Base-by-base conservation (phyloP, 2,329 filamentous ascomycete genomes). In the Stemphylium lycopersici region DNA sequence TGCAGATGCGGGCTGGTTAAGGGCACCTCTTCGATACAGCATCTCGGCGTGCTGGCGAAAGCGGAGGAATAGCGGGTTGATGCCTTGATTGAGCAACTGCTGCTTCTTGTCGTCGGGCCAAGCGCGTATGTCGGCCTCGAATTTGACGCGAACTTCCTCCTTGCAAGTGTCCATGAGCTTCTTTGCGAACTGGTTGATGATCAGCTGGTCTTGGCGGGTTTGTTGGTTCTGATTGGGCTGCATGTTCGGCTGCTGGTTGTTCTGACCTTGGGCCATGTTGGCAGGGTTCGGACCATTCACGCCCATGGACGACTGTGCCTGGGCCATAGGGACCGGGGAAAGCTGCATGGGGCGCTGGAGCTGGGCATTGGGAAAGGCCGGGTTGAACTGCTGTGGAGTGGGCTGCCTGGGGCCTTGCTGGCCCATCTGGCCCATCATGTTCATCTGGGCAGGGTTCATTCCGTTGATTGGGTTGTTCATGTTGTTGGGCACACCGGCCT, bases 261-360 rank as follows among this genome's bases (percentile, higher is more conserved):
- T 65, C 39, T 70, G 71, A 6, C 55, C 63, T 45, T 71, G 71
- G 36, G 40, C 18, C 46, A 51, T 55, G 22, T 55, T 55, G 46
- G 41, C 13, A 13, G 52, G 52, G 48, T 68, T 66, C 13, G 62
- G 59, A 11, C 55, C 59, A 46, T 74, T 72, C 43, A 70, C 67
- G 16, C 71, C 69, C 68, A 74, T 73, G 8, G 63, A 61, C 2
- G 71, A 67, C 13, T 66, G 66, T 31, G 61, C 60, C 31, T 72
- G 70, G 15, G 63, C 54, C 73, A 74, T 75, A 20, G 75, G 73
- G 39, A 84, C 79, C 0, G 80, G 77, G 2, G 81, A 82, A 3
- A 77, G 67, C 59, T 83, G 82, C 76, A 83, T 79, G 20, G 73
- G 79, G 18, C 78, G 79, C 49, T 79, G 80, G 57, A 83, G 75